Percentiles rank a stretch among this genome's conserved stretches.
phyloP scores from a whole-genome alignment of 2,329 filamentous ascomycete species.

The Phaeosphaeriaceae sp. region DNA sequence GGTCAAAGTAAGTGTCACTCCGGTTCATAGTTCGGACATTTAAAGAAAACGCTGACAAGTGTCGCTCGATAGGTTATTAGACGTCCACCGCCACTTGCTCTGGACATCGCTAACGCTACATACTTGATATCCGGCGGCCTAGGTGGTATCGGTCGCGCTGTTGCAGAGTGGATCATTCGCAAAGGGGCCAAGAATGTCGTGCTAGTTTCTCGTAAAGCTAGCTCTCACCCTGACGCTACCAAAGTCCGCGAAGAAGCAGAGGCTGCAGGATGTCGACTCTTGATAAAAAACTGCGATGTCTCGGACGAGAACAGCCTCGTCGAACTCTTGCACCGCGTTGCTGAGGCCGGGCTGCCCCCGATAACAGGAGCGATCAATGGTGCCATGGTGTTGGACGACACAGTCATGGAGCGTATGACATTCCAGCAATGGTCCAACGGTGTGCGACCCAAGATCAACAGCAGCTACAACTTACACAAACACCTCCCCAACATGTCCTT shows the following conservation, averaged over 20 bases:
- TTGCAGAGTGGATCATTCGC: constrained; percentile 15
- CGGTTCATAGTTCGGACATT: too few species aligned
- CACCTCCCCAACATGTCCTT: constrained; percentile 25
- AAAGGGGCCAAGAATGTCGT: constrained; percentile 21
- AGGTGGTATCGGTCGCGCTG: constrained; percentile 21
- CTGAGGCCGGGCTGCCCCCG: too few species aligned
- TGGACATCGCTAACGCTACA: constrained; percentile 8
- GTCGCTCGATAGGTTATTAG: neutral
- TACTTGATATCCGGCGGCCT: constrained; percentile 26
- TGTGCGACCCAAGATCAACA: constrained; percentile 38
- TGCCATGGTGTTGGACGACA: constrained; percentile 32
- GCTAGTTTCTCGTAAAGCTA: constrained; percentile 11
- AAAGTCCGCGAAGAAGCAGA: neutral
- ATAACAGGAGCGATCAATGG: constrained; percentile 16
- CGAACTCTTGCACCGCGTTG: too few species aligned
- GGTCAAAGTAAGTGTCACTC: too few species aligned
- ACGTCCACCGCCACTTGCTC: neutral
- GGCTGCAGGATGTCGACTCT: too few species aligned
- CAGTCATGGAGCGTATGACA: constrained; percentile 15
- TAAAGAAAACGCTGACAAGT: neutral
- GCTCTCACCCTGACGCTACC: neutral
- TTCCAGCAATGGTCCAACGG: constrained; percentile 1
- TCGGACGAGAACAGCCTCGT: too few species aligned
- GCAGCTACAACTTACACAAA: constrained; percentile 39
- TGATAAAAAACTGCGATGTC: too few species aligned